Evolutionary conservation across 345 rosid species (phyloP), one percentile per base, ranked within the genome.

Genomic region (Garcia nutans): DNA sequence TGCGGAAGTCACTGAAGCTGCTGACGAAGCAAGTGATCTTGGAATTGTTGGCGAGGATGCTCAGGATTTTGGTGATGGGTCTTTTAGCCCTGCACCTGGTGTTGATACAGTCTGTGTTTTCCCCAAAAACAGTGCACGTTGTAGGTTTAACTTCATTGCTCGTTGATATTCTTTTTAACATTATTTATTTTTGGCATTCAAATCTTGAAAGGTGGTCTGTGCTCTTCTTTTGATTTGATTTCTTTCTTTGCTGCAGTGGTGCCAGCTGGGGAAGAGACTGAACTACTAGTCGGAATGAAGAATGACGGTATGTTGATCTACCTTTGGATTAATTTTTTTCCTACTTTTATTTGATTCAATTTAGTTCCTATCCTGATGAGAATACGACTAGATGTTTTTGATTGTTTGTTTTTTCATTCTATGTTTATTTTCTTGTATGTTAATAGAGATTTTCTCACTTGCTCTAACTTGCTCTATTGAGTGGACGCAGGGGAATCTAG

Each of bases 241-340:
- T 68, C 20, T 59, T 10, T 75, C 57, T 52, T 57, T 71, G 59
- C 67, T 82, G 77, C 82, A 96, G 99, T 87, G 80, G 86, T 96
- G 66, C 73, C 82, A 55, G 93, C 97, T 73, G 99, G 98, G 74
- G 84, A 79, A 79, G 97, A 93, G 82, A 78, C 93, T 71, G 96
- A 91, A 74, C 78, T 96, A 20, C 89, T 93, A 19, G 96, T 88
- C 76, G 99, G 98, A 73, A 61, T 96, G 78, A 93, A 90, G 83
- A 93, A 93, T 74, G 90, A 87, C 80, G 99, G 99, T 96, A 88
- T 70, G 73, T 31, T 60, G n/a, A 60, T 61, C 60, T 60, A 57
- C 11, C 24, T 37, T 59, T 42, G 55, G 76, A 44, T 67, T 63
- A 19, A 17, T 13, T 22, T 50, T 47, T 44, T 1, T 47, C 52